These are phyloP conservation scores for Hypoxylon sp. DNA, from an alignment of 2,329 filamentous ascomycete genomes.

Conservation along the genomic window DNA sequence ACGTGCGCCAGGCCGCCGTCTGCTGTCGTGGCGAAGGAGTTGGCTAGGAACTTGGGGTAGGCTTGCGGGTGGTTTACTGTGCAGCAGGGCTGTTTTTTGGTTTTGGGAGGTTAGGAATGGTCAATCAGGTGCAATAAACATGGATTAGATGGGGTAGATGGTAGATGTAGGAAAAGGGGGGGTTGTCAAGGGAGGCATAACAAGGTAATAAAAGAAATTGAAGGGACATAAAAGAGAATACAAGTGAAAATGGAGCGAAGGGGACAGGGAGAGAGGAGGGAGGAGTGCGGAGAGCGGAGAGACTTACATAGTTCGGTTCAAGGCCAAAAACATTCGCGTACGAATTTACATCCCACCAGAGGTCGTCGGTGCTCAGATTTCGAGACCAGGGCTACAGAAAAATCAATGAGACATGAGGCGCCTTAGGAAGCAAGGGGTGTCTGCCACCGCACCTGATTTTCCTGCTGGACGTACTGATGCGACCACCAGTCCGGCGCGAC, in stretches of 20 bases:
- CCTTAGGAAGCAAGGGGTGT: neutral
- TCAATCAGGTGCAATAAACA: too few relatives aligned
- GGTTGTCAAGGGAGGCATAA: too few relatives aligned
- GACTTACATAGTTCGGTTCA: conserved; percentile 58
- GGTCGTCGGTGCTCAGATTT: conserved; percentile 51
- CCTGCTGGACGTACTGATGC: conserved; percentile 66
- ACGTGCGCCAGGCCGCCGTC: conserved; percentile 60
- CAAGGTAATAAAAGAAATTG: neutral
- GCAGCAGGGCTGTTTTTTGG: conserved; percentile 58
- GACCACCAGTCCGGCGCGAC: conserved; percentile 66
- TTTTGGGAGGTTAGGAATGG: conserved; percentile 10
- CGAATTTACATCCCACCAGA: conserved; percentile 61
- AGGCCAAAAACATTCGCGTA: conserved; percentile 61
- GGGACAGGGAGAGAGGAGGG: neutral
- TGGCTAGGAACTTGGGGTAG: conserved; percentile 64
- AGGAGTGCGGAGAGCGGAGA: neutral
- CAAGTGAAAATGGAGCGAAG: neutral
- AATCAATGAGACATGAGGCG: neutral
- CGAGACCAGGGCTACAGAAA: conserved; percentile 55
- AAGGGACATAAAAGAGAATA: too few relatives aligned
- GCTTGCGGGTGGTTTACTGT: conserved; percentile 68
- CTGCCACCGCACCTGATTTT: conserved; percentile 57
- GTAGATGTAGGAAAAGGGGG: too few relatives aligned
- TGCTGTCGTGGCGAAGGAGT: conserved; percentile 57
- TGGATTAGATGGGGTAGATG: too few relatives aligned